Evolutionary conservation across 352 stramenopile species (phyloP), one percentile per base, ranked within the genome.

Genomic region (Pythium insidiosum): DNA sequence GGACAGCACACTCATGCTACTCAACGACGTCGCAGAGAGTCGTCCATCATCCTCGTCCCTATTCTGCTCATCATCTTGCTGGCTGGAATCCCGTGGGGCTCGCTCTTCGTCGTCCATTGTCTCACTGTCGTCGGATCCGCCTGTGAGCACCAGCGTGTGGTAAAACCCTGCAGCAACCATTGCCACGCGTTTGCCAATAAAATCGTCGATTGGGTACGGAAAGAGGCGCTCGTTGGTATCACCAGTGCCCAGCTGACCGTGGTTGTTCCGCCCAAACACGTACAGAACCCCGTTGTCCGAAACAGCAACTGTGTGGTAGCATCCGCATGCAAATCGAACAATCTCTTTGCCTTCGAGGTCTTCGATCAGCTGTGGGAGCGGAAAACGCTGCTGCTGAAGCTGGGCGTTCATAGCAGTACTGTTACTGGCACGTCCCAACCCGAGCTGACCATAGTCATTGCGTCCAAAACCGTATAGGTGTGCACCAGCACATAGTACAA

Each of bases 361-460:
- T 31, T 83, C 70, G 24, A 86, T 65, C 2, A 88, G 50, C 19
- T 71, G 65, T 1, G 81, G 64, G 1, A 52, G 56, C 0, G 69
- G 62, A 44, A 87, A 86, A 1, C 80, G 66, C 26, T 90, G 75
- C 18, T 88, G 73, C 37, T 86, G 71, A 13, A 88, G 65, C 48
- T 89, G 73, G 1, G 75, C 38, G 42, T 86, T 88, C 2, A 49
- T 34, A 12, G 56, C 41, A 18, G 58, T 33, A 6, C 58, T 71
- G 6, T 66, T 49, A 16, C 31, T 68, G 0, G 63, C 23, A 18
- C 64, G 62, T 1, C 84, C 86, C 0, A 97, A 49, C 13, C 91
- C 91, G 5, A 97, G 64, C 38, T 97, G 91, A 0, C 91, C 91
- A 49, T 97, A 97, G 55, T 97, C 91, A 37, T 97, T 97, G 1